Base-by-base conservation (phyloP, 2,329 filamentous ascomycete genomes). In the Fusarium abutilonis region DNA sequence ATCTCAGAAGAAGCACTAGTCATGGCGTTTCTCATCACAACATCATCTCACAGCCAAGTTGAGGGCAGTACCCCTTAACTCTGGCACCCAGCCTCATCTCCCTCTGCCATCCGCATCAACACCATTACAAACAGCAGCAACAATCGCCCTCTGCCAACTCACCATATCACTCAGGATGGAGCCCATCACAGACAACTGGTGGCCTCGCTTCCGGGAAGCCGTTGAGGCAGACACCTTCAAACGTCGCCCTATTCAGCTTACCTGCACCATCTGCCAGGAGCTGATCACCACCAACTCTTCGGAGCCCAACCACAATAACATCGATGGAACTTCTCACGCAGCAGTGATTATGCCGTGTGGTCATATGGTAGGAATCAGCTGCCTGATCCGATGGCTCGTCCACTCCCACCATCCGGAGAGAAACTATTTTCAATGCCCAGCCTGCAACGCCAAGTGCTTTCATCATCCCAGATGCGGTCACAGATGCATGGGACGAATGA, bases 181-280 rank as follows among this genome's bases (percentile, higher is more conserved):
- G 0, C 45, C 51, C 10, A 51, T 54, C 17, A 43, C 52, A 4
- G 38, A 52, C 7, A 54, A 9, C 11, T 52, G 52, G 17, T 54
- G 52, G 47, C 46, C 51, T 17, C 14, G n/a, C 6, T 53, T 53
- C 21, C 40, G 35, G 13, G 17, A 14, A 9, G 29, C 8, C 15
- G 51, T 40, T 8, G 35, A 41, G 10, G 7, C 9, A 6, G 45
- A 51, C 17, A 13, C n/a, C 2, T 28, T 13, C 2, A 21, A 35
- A 8, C 21, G 34, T 6, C 45, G 51, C 11, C 44, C 44, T 1
- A 13, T 53, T 4, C 15, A 29, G 3, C 8, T 53, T 2, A 29
- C 13, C 6, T 53, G 51, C 11, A 6, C 15, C 9, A 14, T 50
- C 13, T 53, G 51, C 3, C 17, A 13, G 1, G 51, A 53, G 9